Conservation (phyloP, 306 rosid species). For the Begonia masoniana region DNA sequence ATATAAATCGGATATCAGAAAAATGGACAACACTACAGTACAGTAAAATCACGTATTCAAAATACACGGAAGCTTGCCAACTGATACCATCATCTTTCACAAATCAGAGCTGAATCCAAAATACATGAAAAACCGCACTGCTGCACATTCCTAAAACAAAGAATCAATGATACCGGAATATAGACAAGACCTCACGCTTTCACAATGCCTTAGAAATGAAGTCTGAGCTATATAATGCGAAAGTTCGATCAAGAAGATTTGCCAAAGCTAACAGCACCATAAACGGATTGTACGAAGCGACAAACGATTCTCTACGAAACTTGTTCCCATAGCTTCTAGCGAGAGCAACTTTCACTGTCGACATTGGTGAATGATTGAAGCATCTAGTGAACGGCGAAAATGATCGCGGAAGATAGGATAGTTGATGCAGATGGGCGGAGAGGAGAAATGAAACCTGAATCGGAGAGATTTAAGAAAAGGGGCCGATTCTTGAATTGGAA, state of each 20-base stretch:
- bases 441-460: neutral
- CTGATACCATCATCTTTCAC: too few species aligned
- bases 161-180: neutral
- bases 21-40: too few species aligned
- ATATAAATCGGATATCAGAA: too few species aligned
- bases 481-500: neutral
- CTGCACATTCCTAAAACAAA: too few species aligned
- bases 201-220: constrained; percentile 70
- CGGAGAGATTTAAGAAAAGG: neutral
- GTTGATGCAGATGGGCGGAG: constrained; percentile 21
- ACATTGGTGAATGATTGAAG: constrained; percentile 32
- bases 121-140: too few species aligned
- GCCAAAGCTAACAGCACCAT: constrained; percentile 56
- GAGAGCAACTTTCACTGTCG: constrained; percentile 44
- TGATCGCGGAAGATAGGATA: constrained; percentile 21
- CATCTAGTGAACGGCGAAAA: constrained; percentile 17
- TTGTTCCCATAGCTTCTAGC: constrained; percentile 75
- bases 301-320: constrained; percentile 41
- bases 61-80: too few species aligned
- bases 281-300: constrained; percentile 69
- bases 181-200: constrained; percentile 43
- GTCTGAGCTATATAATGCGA: constrained; percentile 70
- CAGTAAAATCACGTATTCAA: too few species aligned
- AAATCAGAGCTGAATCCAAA: too few species aligned
- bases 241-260: constrained; percentile 57